Evolutionary conservation across 176 grass and related monocot genomes (phyloP), one percentile per base, ranked within the genome.

Genomic region (Areca catechu): DNA sequence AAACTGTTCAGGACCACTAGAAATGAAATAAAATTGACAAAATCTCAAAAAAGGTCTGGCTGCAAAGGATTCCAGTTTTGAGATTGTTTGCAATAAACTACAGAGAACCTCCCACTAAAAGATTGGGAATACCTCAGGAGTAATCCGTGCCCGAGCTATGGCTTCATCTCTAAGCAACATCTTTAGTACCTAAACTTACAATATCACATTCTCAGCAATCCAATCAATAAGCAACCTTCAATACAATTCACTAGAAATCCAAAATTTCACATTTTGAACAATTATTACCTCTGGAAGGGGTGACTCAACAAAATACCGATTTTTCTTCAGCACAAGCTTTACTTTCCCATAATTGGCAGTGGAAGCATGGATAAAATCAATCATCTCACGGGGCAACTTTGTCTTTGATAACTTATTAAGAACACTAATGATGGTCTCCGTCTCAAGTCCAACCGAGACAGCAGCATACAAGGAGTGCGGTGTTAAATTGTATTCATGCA

Each of bases 301-400:
- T 5, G 92, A 97, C 66, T 97, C 86, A 0, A 91, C 92, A 62
- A 91, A 97, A 77, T 97, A 97, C 16, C 75, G 64, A 65, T 97
- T 97, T 77, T 97, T 97, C 75, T 97, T 97, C 72, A 97, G 69
- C 52, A 97, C 92, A 71, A 97, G 86, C 78, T 97, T 97, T 9
- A 97, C 92, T 85, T 97, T 97, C 15, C 92, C 92, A 24, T 97
- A 97, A 76, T 97, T 97, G 58, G 92, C 67, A 54, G 92, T 97
- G 24, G 86, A 91, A n/a, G 53, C 92, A 19, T 91, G 83, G 76
- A 97, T 91, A 29, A 97, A 97, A 60, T 97, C 92, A 62, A 97
- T 97, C 56, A 97, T 88, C 68, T 91, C 92, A 47, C 63, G 59
- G 5, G 92, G 86, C 51, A 97, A 80, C 49, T 97, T 91, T 5